Conservation (phyloP, 2,329 filamentous ascomycete species). For the Aspergillus ochraceus region DNA sequence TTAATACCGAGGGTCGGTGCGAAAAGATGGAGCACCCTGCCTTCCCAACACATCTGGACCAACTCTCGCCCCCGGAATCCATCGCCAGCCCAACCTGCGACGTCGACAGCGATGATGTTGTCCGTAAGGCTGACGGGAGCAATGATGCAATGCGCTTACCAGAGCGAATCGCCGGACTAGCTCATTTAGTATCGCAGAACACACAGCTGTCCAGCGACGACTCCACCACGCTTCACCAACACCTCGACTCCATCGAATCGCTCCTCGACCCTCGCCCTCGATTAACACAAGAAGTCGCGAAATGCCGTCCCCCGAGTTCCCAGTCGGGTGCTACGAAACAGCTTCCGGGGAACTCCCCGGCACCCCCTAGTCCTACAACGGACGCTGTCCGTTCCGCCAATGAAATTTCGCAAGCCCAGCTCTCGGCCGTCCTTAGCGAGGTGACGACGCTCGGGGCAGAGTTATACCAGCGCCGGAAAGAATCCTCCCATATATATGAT, state of each 20-base stretch:
- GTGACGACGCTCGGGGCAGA: conserved; percentile 26
- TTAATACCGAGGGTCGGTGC: not conserved
- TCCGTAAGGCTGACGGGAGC: conserved; percentile 1
- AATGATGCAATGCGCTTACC: conserved; percentile 12
- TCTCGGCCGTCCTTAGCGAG: conserved; percentile 26
- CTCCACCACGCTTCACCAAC: conserved; percentile 32
- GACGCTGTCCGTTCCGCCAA: not conserved
- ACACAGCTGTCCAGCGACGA: conserved; percentile 26
- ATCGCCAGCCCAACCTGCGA: conserved; percentile 27
- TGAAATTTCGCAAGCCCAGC: conserved; percentile 15
- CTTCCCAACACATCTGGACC: conserved; percentile 4
- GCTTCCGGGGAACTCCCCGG: not conserved
- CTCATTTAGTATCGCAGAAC: conserved; percentile 28
- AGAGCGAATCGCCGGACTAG: conserved; percentile 33
- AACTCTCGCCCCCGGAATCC: conserved; percentile 22
- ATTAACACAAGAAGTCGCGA: conserved; percentile 20
- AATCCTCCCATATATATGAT: conserved; percentile 59
- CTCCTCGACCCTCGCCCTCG: conserved; percentile 26
- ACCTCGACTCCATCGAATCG: conserved; percentile 41
- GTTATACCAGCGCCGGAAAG: conserved; percentile 27
- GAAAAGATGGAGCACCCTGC: conserved; percentile 10
- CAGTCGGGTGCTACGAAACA: conserved; percentile 3
- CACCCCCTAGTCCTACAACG: not conserved
- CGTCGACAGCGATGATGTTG: conserved; percentile 5
- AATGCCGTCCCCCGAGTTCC: conserved; percentile 15